Conservation (phyloP, 331 rosid species). For the Spiraea crenata region DNA sequence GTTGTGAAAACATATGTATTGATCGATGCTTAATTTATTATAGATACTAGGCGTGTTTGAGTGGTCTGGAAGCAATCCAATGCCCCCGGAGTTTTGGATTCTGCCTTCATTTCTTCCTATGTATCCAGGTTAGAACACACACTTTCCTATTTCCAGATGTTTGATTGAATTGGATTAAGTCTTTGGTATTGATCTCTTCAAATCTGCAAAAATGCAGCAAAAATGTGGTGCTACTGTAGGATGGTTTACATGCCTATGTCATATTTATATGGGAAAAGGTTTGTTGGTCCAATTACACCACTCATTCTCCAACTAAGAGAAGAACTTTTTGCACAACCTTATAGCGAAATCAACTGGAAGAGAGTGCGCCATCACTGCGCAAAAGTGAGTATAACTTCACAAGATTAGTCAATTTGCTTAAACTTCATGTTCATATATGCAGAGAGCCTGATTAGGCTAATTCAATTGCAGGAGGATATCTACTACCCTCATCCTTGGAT, state of each 20-base stretch:
- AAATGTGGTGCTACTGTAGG: constrained; percentile 25
- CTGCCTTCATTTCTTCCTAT: constrained; percentile 46
- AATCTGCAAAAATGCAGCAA: constrained; percentile 16
- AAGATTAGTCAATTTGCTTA: background rate
- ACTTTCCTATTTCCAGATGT: background rate
- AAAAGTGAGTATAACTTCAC: constrained; percentile 6
- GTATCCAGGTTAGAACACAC: constrained; percentile 24
- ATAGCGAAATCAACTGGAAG: constrained; percentile 30
- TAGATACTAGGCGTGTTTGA: constrained; percentile 40
- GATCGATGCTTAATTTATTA: background rate
- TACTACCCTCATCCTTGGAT: constrained; percentile 31
- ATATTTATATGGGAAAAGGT: constrained; percentile 23
- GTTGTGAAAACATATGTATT: no score
- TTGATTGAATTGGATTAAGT: background rate
- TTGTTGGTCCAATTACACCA: constrained; percentile 32
- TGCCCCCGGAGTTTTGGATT: constrained; percentile 72
- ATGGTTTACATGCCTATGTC: constrained; percentile 31
- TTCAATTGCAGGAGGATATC: constrained; percentile 21
- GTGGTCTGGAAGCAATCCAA: constrained; percentile 66
- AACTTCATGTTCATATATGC: background rate
- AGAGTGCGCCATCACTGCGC: constrained; percentile 21
- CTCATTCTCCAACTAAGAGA: constrained; percentile 31
- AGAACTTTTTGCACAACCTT: constrained; percentile 24
- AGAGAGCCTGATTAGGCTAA: background rate
- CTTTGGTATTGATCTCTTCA: background rate